phyloP scores from a whole-genome alignment of 495 filamentous ascomycete genomes.

The Penicillium bialowiezense region DNA sequence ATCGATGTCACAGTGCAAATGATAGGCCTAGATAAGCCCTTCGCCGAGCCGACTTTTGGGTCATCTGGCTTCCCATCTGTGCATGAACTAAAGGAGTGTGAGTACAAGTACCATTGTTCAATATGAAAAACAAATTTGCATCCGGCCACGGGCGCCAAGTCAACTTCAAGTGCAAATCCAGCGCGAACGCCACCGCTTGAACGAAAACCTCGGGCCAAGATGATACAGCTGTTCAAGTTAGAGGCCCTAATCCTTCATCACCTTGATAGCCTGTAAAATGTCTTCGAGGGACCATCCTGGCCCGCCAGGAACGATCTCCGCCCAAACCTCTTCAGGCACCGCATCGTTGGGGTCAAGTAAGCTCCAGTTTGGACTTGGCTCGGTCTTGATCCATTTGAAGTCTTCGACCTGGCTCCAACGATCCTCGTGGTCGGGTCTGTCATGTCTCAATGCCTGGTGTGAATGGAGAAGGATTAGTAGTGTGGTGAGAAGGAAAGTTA shows the following conservation, averaged over 20 bases:
- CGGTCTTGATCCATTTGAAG: slow-evolving; percentile 92
- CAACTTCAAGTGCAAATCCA: no score
- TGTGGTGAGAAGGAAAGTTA: neutral
- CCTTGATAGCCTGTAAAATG: slow-evolving; percentile 59
- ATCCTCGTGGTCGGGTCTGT: slow-evolving; percentile 48
- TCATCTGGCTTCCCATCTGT: no score
- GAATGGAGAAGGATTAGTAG: neutral
- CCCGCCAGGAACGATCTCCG: slow-evolving; percentile 61
- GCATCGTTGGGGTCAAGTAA: slow-evolving; percentile 60
- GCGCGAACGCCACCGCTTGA: no score
- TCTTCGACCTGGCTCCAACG: slow-evolving; percentile 90
- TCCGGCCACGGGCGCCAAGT: no score
- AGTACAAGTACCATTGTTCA: no score
- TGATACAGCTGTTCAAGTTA: neutral
- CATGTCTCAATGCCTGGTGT: slow-evolving; percentile 35
- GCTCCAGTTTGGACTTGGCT: slow-evolving; percentile 86
- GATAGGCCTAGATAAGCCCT: no score
- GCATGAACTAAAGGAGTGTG: no score
- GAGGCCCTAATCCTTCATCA: slow-evolving; percentile 34
- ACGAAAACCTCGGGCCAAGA: neutral
- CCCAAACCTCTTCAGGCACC: slow-evolving; percentile 65
- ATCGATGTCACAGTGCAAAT: neutral
- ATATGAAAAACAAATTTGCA: no score
- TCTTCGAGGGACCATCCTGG: slow-evolving; percentile 62
- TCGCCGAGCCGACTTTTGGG: no score